Percentiles rank a stretch among this genome's conserved stretches.
Conservation (phyloP, 2,329 filamentous ascomycete genomes). For the Alternaria angustiovoidea region DNA sequence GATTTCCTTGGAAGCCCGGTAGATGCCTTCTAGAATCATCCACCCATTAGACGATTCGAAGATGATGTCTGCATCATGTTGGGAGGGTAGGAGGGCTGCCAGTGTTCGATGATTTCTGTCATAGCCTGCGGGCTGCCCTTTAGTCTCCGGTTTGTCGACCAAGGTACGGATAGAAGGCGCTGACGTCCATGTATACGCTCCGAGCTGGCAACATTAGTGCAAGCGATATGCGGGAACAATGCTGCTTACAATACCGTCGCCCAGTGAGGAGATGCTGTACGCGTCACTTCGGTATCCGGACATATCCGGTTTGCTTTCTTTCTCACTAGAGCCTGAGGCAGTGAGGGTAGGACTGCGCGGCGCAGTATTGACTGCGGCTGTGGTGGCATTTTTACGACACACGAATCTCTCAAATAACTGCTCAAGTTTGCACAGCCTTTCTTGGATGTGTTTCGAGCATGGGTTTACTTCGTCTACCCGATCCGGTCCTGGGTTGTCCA, state of each 20-base stretch:
- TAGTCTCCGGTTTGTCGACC: conserved; percentile 24
- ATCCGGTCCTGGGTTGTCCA: conserved; percentile 25
- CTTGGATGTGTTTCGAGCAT: conserved; percentile 43
- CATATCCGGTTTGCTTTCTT: conserved; percentile 27
- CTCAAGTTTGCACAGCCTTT: conserved; percentile 46
- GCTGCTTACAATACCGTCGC: conserved; percentile 41
- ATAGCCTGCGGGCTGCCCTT: conserved; percentile 1
- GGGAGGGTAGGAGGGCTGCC: conserved; percentile 42
- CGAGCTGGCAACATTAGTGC: conserved; percentile 35
- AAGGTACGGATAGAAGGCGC: conserved; percentile 39
- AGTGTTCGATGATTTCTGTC: conserved; percentile 36
- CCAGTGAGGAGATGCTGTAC: conserved; percentile 40
- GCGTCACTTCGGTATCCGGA: conserved; percentile 32
- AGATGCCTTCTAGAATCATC: conserved; percentile 43
- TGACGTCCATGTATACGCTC: conserved; percentile 43
- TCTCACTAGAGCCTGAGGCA: conserved; percentile 29
- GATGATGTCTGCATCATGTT: conserved; percentile 48
- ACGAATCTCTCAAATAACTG: conserved; percentile 48
- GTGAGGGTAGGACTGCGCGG: conserved; percentile 32
- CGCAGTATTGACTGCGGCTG: conserved; percentile 13
- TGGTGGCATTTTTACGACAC: conserved; percentile 38
- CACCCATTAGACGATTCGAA: conserved; percentile 49
- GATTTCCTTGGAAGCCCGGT: conserved; percentile 40
- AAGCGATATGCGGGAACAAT: neutral
- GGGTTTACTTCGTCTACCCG: conserved; percentile 27